These are phyloP conservation scores for Trifolium fragiferum DNA, from an alignment of 306 rosid species.

Conservation along the genomic window DNA sequence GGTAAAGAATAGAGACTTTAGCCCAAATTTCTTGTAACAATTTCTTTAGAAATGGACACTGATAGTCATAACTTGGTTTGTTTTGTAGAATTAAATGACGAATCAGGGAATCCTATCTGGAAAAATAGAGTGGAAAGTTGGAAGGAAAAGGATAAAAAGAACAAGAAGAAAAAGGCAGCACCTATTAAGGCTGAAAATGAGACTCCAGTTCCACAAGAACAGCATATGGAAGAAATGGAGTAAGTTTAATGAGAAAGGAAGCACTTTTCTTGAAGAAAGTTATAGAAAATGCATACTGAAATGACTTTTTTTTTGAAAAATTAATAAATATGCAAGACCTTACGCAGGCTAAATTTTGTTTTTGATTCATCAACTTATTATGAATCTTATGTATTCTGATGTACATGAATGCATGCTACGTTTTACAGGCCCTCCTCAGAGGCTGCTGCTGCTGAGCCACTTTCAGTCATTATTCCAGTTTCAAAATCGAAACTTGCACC, in stretches of 20 bases:
- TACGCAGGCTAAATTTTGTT: too few species aligned
- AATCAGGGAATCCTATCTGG: slow-evolving; percentile 96
- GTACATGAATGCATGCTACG: slow-evolving; percentile 37
- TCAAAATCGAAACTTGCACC: slow-evolving; percentile 69
- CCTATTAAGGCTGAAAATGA: slow-evolving; percentile 56
- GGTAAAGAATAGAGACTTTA: slow-evolving; percentile 57
- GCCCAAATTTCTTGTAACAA: slow-evolving; percentile 21
- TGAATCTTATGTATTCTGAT: slow-evolving; percentile 9
- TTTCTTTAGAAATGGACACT: slow-evolving; percentile 18
- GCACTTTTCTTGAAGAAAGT: neutral
- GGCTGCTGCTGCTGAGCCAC: slow-evolving; percentile 61
- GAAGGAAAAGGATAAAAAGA: slow-evolving; percentile 97
- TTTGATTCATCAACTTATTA: neutral
- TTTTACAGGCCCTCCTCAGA: slow-evolving; percentile 64
- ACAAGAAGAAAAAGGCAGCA: slow-evolving; percentile 74
- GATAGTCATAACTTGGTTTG: slow-evolving; percentile 37
- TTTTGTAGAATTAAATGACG: slow-evolving; percentile 78
- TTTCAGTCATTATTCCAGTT: slow-evolving; percentile 70
- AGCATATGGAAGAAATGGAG: slow-evolving; percentile 82
- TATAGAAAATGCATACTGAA: neutral
- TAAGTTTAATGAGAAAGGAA: slow-evolving; percentile 48
- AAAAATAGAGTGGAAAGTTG: slow-evolving; percentile 97
- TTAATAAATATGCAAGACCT: too few species aligned
- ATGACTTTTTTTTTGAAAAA: too few species aligned
- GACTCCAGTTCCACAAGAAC: slow-evolving; percentile 71